Evolutionary conservation across 2,329 filamentous ascomycete species (phyloP).

Genomic region (Karstenula rhodostoma): DNA sequence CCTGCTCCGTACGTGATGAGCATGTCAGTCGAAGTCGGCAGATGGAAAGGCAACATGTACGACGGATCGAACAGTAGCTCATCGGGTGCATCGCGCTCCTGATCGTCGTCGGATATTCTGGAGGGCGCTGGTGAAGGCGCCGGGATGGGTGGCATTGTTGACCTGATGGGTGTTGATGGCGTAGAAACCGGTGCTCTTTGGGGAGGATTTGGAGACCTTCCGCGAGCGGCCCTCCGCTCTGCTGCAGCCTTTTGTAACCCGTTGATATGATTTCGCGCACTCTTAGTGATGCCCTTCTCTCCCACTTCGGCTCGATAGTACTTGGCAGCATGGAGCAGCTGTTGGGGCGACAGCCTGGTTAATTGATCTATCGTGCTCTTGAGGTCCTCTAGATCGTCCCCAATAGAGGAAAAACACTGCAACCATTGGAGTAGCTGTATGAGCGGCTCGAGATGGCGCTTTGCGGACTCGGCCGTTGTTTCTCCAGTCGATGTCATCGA

Average conservation of each 20-base stretch:
- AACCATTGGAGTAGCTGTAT: slow-evolving; percentile 97
- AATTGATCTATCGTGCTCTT: slow-evolving; percentile 90
- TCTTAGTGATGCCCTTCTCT: slow-evolving; percentile 89
- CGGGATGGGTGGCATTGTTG: slow-evolving; percentile 30
- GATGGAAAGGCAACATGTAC: slow-evolving; percentile 91
- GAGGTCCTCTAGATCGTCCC: slow-evolving; percentile 87
- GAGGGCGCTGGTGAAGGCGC: slow-evolving; percentile 46
- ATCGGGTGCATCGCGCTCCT: slow-evolving; percentile 74
- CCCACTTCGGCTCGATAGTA: slow-evolving; percentile 95
- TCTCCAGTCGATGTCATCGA: slow-evolving; percentile 87
- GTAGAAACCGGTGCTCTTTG: slow-evolving; percentile 44
- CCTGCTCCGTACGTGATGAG: slow-evolving; percentile 93
- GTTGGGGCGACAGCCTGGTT: slow-evolving; percentile 81
- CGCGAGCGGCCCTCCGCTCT: slow-evolving; percentile 51
- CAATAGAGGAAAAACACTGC: slow-evolving; percentile 94
- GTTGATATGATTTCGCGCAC: slow-evolving; percentile 83
- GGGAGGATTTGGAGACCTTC: slow-evolving; percentile 43
- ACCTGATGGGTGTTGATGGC: slow-evolving; percentile 44
- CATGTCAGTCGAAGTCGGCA: slow-evolving; percentile 98
- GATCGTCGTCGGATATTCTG: slow-evolving; percentile 56
- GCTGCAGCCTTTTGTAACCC: slow-evolving; percentile 79
- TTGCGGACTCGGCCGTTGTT: slow-evolving; percentile 82
- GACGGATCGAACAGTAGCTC: slow-evolving; percentile 86
- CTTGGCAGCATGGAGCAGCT: slow-evolving; percentile 89
- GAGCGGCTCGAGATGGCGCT: slow-evolving; percentile 85